Base-by-base conservation (phyloP, 805 yeast species). In the Hanseniaspora taiwanica region DNA sequence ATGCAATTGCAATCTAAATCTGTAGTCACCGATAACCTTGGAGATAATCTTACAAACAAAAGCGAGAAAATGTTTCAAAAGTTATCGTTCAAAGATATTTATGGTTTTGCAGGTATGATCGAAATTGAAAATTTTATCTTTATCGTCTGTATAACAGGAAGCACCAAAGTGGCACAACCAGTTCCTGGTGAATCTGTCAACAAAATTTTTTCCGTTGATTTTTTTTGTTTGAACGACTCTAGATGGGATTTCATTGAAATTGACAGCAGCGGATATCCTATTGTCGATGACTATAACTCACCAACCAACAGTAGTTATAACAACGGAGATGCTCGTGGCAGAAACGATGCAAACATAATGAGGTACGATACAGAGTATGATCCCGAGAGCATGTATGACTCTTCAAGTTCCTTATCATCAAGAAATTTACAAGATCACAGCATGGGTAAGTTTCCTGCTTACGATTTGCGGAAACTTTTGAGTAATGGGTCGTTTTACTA, bases 401-500 rank as follows among this genome's bases (percentile, higher is more conserved):
- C 31, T 23, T 25, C 29, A 25, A 13, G 29, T 8, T 25, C 29
- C 10, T 12, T 13, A 25, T 25, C 29, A 5, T 4, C 29, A 25
- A 13, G 4, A 4, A 4, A 13, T 4, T 13, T 12, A 8, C 29
- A 25, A 25, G n/a, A 25, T 25, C 20, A 12, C 4, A 4, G 12
- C 2, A 53, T 56, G 34, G 71, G 66, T 16, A 77, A 71, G 48
- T 93, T 89, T 52, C 97, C 97, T 0, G 86, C 97, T 53, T 69
- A 67, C 36, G 91, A 81, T 40, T 57, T 91, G 44, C 73, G 78
- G 48, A 86, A 84, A 58, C 64, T 91, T 35, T 63, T 91, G 38
- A 69, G 79, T 19, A 82, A 81, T 54, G 96, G 97, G 3, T 83
- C 94, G 1, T 91, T 91, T 55, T 89, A 83, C 60, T 91, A 80